Percentiles rank a stretch among this genome's conserved stretches.
Conservation (phyloP, 805 yeast species). For the Kodamaea neixiangensis region DNA sequence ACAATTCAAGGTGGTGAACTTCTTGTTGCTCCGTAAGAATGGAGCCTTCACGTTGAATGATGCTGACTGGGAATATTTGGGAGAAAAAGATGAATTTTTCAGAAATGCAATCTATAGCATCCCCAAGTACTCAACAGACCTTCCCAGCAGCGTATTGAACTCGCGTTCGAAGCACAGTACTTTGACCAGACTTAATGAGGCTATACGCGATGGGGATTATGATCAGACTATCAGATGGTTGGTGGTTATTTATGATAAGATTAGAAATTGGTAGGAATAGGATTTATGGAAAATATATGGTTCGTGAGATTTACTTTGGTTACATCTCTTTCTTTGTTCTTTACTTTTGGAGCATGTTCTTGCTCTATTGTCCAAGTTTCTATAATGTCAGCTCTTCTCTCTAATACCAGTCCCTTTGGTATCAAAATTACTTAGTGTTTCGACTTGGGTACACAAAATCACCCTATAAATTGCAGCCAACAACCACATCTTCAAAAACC, state of each 20-base stretch:
- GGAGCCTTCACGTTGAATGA: constrained; percentile 24
- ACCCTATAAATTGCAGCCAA: not conserved
- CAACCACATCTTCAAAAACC: not conserved
- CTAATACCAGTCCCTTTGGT: no score
- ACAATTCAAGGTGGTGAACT: constrained; percentile 54
- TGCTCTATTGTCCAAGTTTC: no score
- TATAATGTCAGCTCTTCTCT: no score
- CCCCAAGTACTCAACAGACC: constrained; percentile 16
- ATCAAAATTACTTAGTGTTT: no score
- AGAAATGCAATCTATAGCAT: constrained; percentile 25
- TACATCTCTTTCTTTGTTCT: not conserved
- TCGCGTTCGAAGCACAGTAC: constrained; percentile 17
- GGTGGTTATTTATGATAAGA: constrained; percentile 25
- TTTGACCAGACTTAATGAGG: constrained; percentile 22
- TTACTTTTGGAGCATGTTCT: not conserved
- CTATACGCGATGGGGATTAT: constrained; percentile 24
- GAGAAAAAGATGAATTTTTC: constrained; percentile 14
- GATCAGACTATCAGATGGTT: constrained; percentile 26
- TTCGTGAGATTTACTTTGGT: no score
- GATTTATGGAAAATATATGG: not conserved
- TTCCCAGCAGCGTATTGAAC: constrained; percentile 7
- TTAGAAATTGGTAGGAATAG: constrained; percentile 14
- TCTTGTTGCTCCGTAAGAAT: constrained; percentile 47
- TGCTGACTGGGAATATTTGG: constrained; percentile 22
- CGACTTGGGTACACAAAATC: not conserved